Conservation (phyloP, 768 basidiomycete genomes). For the Lactarius psammicola region DNA sequence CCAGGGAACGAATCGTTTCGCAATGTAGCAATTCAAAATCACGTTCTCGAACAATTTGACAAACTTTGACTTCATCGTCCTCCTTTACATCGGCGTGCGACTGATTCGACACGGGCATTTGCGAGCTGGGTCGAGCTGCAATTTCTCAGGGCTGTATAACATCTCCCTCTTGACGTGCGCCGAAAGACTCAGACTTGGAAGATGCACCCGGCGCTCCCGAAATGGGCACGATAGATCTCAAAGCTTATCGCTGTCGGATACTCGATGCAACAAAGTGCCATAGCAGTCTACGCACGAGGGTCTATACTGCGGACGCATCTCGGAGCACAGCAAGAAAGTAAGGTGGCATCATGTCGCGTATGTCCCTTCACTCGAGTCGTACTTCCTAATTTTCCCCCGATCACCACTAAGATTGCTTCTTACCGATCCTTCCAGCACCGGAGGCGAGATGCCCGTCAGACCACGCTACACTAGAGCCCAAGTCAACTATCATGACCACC, state of each 20-base stretch:
- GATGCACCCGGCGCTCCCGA: too few relatives aligned
- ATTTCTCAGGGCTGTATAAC: not conserved
- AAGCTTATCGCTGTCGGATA: not conserved
- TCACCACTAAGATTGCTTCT: too few relatives aligned
- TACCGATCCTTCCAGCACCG: not conserved
- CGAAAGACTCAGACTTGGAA: too few relatives aligned
- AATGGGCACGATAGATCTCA: conserved; percentile 3
- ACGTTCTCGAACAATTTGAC: not conserved
- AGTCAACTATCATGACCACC: not conserved
- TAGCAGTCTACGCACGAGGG: too few relatives aligned
- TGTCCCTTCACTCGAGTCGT: not conserved
- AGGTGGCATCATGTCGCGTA: conserved; percentile 13
- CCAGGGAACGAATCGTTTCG: not conserved
- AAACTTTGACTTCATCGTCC: not conserved
- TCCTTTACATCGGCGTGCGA: not conserved
- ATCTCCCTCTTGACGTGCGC: not conserved
- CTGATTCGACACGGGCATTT: not conserved
- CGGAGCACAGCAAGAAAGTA: conserved; percentile 1
- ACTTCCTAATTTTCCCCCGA: too few relatives aligned
- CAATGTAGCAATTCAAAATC: conserved; percentile 4
- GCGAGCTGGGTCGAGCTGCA: not conserved
- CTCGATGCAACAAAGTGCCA: too few relatives aligned
- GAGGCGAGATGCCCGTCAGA: not conserved
- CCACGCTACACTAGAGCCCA: not conserved
- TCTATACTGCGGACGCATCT: not conserved